phyloP scores from a whole-genome alignment of 495 filamentous ascomycete genomes.

The Rostrohypoxylon terebratum region DNA sequence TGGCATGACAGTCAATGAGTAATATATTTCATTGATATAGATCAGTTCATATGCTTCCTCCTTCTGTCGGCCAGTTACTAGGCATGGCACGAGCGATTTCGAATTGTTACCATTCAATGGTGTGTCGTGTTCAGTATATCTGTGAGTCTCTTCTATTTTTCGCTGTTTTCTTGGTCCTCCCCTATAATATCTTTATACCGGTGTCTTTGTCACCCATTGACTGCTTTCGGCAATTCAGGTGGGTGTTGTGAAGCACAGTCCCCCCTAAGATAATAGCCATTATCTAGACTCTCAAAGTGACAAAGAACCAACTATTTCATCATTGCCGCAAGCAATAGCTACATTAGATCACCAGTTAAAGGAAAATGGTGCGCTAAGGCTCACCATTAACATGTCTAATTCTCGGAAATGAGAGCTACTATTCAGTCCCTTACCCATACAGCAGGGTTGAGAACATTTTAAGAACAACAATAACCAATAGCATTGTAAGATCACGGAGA shows the following conservation, averaged over 20 bases:
- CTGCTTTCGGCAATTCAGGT: not conserved
- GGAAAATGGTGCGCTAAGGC: not conserved
- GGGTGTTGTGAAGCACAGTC: not conserved
- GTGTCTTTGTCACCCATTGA: not conserved
- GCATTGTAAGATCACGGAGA: no score
- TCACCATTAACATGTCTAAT: not conserved
- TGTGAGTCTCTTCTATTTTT: not conserved
- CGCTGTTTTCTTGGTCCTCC: not conserved
- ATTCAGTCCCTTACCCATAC: not conserved
- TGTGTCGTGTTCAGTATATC: not conserved
- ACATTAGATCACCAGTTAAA: not conserved
- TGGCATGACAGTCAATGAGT: not conserved
- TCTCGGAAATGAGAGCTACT: not conserved
- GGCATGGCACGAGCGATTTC: not conserved
- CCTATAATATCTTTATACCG: not conserved
- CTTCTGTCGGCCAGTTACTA: no score
- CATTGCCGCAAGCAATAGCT: not conserved
- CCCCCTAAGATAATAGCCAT: not conserved
- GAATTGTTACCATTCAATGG: not conserved
- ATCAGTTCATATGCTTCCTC: no score
- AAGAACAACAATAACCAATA: not conserved
- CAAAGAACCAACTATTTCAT: not conserved
- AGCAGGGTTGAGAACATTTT: not conserved
- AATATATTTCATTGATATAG: no score
- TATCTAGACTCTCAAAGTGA: not conserved